Percentiles rank a stretch among this genome's conserved stretches.
Conservation (phyloP, 2,329 filamentous ascomycete species). For the Epichloe gansuensis region DNA sequence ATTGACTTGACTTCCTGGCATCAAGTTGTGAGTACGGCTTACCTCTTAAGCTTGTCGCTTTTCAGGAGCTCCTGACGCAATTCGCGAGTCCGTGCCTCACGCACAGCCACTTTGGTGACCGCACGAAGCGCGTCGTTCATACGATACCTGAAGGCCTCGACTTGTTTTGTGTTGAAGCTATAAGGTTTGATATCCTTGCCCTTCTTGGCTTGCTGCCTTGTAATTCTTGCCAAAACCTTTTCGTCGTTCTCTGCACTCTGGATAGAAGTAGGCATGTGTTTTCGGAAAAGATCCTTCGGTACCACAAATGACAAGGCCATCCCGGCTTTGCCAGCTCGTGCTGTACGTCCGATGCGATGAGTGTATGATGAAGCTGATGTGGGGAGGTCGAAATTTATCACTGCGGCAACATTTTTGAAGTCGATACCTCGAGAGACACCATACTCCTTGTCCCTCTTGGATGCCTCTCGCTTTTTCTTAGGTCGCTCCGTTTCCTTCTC, state of each 20-base stretch:
- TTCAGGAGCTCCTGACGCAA: constrained; percentile 82
- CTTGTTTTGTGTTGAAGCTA: constrained; percentile 85
- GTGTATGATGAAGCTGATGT: constrained; percentile 82
- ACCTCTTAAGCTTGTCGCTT: constrained; percentile 79
- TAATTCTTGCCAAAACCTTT: constrained; percentile 66
- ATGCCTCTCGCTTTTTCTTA: constrained; percentile 30
- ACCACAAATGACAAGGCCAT: constrained; percentile 96
- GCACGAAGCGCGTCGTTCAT: constrained; percentile 85
- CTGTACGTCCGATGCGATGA: constrained; percentile 92
- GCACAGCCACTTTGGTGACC: constrained; percentile 78
- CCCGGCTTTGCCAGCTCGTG: constrained; percentile 77
- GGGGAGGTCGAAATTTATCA: constrained; percentile 95
- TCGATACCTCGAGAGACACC: constrained; percentile 90
- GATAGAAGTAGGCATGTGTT: constrained; percentile 78
- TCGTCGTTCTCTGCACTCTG: constrained; percentile 71
- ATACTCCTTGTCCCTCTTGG: constrained; percentile 69
- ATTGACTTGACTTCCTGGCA: not conserved
- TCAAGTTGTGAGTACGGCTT: constrained; percentile 4
- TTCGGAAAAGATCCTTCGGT: constrained; percentile 67
- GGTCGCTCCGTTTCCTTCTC: constrained; percentile 14
- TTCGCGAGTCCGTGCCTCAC: constrained; percentile 80
- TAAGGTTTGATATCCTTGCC: constrained; percentile 80
- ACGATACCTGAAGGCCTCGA: constrained; percentile 89
- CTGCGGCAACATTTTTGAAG: constrained; percentile 87
- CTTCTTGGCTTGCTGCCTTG: constrained; percentile 62